A percentile compares a stretch with the other conserved stretches of the same genome.
Evolutionary conservation across 2,329 filamentous ascomycete genomes (phyloP).

Genomic region (Camillea tinctor): DNA sequence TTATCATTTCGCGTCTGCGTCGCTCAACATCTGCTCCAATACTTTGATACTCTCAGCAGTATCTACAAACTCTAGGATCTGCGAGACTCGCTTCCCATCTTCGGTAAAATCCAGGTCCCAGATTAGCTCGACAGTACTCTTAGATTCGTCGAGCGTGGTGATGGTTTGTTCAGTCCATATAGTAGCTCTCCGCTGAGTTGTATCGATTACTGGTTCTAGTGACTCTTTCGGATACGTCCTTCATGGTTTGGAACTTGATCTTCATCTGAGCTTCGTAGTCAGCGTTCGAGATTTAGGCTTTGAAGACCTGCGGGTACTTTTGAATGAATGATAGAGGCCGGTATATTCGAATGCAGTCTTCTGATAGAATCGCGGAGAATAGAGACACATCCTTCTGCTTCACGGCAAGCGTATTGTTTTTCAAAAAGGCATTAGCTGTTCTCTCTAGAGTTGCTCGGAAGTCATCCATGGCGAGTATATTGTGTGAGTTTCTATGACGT

Average conservation of each 20-base stretch:
- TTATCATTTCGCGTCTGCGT: neutral
- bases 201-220: slow-evolving; percentile 19
- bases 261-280: slow-evolving; percentile 22
- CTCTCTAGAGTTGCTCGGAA: slow-evolving; percentile 7
- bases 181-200: slow-evolving; percentile 8
- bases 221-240: slow-evolving; percentile 16
- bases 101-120: slow-evolving; percentile 19
- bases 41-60: slow-evolving; percentile 19
- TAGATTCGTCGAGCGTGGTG: slow-evolving; percentile 8
- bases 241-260: slow-evolving; percentile 14
- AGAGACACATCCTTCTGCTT: slow-evolving; percentile 16
- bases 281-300: slow-evolving; percentile 18
- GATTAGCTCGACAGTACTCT: slow-evolving; percentile 16
- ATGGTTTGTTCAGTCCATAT: slow-evolving; percentile 21
- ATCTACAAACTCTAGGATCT: slow-evolving; percentile 23
- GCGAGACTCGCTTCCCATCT: slow-evolving; percentile 17
- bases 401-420: slow-evolving; percentile 21
- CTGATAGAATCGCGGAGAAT: slow-evolving; percentile 16
- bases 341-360: slow-evolving; percentile 18
- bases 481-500: neutral
- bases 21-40: slow-evolving; percentile 20
- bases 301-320: slow-evolving; percentile 22
- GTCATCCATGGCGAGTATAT: slow-evolving; percentile 6
- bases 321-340: slow-evolving; percentile 20
- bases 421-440: slow-evolving; percentile 7